Base-by-base conservation (phyloP, 768 basidiomycete species). In the Cystobasidium ongulense region DNA sequence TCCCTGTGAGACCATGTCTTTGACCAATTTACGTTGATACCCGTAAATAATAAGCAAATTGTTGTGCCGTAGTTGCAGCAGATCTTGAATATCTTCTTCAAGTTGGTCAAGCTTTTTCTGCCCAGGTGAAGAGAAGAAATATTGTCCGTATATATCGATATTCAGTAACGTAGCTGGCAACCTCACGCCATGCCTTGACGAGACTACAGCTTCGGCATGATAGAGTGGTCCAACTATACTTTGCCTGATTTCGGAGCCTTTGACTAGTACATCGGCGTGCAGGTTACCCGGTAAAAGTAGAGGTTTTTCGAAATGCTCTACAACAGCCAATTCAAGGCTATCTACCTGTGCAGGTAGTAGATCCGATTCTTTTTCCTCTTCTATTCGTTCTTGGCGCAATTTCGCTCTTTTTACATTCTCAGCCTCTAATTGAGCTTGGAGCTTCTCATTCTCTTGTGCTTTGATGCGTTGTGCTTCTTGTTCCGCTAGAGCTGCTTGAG, bases 121-220 rank as follows among this genome's bases (percentile, higher is more conserved):
- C 27, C 68, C 68, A n/a, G 68, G 54, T 25, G 54, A 29, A 23
- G 68, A 54, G 11, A 46, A 13, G 39, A 33, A 71, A 36, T 71
- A 71, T 21, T 52, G 68, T 5, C 33, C 33, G 53, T 71, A 33
- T 46, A 71, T 35, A 35, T 71, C 68, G 23, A 71, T 39, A 29
- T 36, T 46, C 10, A 57, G 68, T n/a, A 54, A 38, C 4, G 53
- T 61, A 31, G 27, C 52, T 1, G 68, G 68, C 31, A 71, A 33
- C 25, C 53, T 23, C 17, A 71, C 53, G 10, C 68, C 54, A 25
- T 71, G 68, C 31, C 54, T 7, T 4, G 50, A 54, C 23, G 52
- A 57, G 5, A 54, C 54, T n/a, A 71, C 21, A 29, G 68, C 68
- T 46, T 71, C 53, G 4, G 52, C 68, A 39, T 71, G 68, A 29